Evolutionary conservation across 2,329 filamentous ascomycete genomes (phyloP), one percentile per base, ranked within the genome.

Genomic region (Cladophialophora yegresii): DNA sequence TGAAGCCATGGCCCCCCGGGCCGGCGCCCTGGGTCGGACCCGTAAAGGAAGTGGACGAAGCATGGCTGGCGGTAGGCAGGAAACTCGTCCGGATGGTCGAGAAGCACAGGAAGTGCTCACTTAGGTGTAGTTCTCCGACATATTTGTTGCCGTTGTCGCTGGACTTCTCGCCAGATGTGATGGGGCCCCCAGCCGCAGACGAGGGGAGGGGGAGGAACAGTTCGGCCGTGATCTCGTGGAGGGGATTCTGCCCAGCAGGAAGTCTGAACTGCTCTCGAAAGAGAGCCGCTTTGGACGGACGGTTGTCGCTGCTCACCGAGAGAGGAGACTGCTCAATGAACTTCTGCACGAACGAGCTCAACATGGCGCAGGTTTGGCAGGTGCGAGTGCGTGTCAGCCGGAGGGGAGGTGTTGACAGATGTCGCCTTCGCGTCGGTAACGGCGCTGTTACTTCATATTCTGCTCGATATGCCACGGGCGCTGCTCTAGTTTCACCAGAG

Each of bases 201-300:
- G 89, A 90, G 69, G 86, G 86, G 67, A 86, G 87, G 61, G 89
- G 88, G 64, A 99, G 90, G 62, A 92, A 96, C 65, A 99, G 86
- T 81, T 99, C 95, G 74, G 95, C 93, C 66, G 90, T 92, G 79
- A 99, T 97, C 82, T 99, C 95, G 80, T 96, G 92, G 63, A 98
- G 85, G 62, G 95, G 95, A 68, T 90, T 93, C 79, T 99, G 93
- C 45, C 91, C 89, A 74, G 92, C 87, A 53, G 95, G 95, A 36
- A 99, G 89, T 70, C 95, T 91, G 81, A 99, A 99, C 79, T 99
- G 95, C 77, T 90, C 89, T 80, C 95, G 92, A 81, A 98, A 99
- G 64, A 98, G 86, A 58, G 90, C 89, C 62, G 92, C 88, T 81
- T 97, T 98, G 74, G 93, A 93, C 56, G 93, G 92, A 68, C 85